Evolutionary conservation across 2,329 filamentous ascomycete species (phyloP), one percentile per base, ranked within the genome.

Genomic region (Colletotrichum melonis): DNA sequence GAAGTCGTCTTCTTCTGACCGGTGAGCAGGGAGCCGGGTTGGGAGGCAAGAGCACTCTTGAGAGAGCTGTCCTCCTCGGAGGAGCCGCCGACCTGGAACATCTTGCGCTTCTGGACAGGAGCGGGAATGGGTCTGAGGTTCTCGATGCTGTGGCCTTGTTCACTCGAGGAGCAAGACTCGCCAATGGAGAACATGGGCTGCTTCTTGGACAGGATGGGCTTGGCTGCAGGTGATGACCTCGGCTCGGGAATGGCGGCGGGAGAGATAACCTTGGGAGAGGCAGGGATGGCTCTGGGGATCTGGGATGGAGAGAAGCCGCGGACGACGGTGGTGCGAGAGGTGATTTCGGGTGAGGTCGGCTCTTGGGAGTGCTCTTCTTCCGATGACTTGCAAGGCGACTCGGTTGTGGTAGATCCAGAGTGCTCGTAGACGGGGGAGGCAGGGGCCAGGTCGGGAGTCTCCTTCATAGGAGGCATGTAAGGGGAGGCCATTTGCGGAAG

Each of bases 291-390:
- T 69, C 84, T 80, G 75, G 85, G 92, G 55, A 93, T 87, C 73
- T 92, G 91, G 30, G 93, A 92, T 2, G 94, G 94, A 5, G 93
- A 94, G 83, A 98, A 98, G 71, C 95, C 95, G 75, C 94, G 93
- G 65, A 98, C 92, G 71, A 98, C 90, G 75, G 92, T 95, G 54
- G 80, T 81, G 73, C 79, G 80, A 38, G 91, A 89, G 16, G 88
- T 86, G 77, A 91, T 83, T 63, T 90, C 89, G 2, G 82, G 75
- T 7, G 81, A 78, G 6, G 81, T 77, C 1, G 82, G 79, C 58
- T 78, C 75, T 22, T 79, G 80, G 5, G 81, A 79, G 11, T 84
- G 84, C 12, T 89, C 91, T 1, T 88, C 88, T 32, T 91, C 90
- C 68, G 91, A 94, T 7, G 87, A 88, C 77, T 93, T 91, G 63